Evolutionary conservation across 1,139 yeast species (phyloP).

Genomic region (Starmera stellimalicola): DNA sequence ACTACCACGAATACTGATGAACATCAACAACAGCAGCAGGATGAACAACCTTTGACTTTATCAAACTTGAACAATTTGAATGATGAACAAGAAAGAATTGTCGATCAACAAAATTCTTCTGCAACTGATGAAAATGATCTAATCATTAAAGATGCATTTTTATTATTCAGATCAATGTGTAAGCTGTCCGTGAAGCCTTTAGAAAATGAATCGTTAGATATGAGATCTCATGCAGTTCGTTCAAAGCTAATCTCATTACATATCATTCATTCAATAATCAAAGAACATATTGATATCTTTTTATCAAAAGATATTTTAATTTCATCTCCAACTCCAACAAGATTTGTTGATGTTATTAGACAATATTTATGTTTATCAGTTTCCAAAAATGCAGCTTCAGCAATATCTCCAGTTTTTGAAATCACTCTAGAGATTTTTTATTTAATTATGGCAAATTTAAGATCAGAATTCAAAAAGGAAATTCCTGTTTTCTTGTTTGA

Average conservation of each 20-base stretch:
- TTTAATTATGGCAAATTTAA: conserved; percentile 72
- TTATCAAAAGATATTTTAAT: conserved; percentile 55
- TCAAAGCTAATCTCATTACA: conserved; percentile 85
- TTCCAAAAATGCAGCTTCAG: conserved; percentile 89
- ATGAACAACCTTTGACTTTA: conserved; percentile 39
- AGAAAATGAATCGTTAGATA: conserved; percentile 67
- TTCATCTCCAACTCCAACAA: conserved; percentile 43
- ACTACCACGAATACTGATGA: conserved; percentile 1
- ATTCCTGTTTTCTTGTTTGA: conserved; percentile 91
- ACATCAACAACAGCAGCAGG: conserved; percentile 3
- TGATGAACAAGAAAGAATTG: conserved; percentile 47
- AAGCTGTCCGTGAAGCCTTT: conserved; percentile 76
- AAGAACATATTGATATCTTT: conserved; percentile 79
- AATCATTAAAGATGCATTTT: conserved; percentile 81
- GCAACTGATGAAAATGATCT: conserved; percentile 53
- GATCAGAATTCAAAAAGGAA: conserved; percentile 84
- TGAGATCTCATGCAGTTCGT: conserved; percentile 86
- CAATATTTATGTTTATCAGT: conserved; percentile 77
- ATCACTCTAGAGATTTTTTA: conserved; percentile 89
- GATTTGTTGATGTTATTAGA: conserved; percentile 71
- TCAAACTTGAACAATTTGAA: conserved; percentile 45
- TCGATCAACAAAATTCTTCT: conserved; percentile 31
- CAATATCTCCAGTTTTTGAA: conserved; percentile 87
- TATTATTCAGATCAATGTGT: conserved; percentile 90
- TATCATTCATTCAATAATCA: conserved; percentile 75